Evolutionary conservation across 441 rosid species (phyloP), one percentile per base, ranked within the genome.

Genomic region (Hura crepitans): DNA sequence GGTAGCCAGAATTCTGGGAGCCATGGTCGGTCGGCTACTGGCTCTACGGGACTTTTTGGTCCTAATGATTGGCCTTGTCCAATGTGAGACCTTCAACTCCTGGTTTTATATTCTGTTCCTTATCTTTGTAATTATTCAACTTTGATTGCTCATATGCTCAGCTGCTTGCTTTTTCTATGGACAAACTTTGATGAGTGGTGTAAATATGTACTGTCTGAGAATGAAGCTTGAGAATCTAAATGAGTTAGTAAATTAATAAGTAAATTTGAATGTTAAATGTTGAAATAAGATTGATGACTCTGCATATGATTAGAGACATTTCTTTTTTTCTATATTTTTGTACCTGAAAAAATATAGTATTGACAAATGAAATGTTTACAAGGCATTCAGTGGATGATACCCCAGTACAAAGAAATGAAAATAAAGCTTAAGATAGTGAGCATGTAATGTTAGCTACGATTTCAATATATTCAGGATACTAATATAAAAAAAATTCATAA

Each of bases 51-150:
- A 64, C 89, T 95, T 37, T 95, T 95, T 87, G 97, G 97, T 74
- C 99, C 97, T 61, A 95, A 95, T 81, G 99, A 95, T 76, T 95
- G 99, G 99, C 51, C 97, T 77, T 95, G 97, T 78, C 99, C 99
- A 50, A 95, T 95, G 99, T 95, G 93, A 85, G 94, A 72, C 68
- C 23, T 70, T 74, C 11, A 15, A 31, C 72, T 63, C 66, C 55
- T 23, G 23, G 23, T 18, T 68, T 23, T 5, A 10, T 42, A 13
- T 25, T 60, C 33, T 39, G 18, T 33, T 58, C 20, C n/a, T 62
- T 49, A 42, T 42, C 18, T 66, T 11, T 62, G 43, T 30, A 3
- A 39, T 27, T 20, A 2, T 4, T 58, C 2, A 53, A 23, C 13
- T 14, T 13, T 28, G 31, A 33, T 25, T 18, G 46, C 51, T 11